Percentiles rank a stretch among this genome's conserved stretches.
Conservation (phyloP, 257 asterid species). For the Solanum virginianum region DNA sequence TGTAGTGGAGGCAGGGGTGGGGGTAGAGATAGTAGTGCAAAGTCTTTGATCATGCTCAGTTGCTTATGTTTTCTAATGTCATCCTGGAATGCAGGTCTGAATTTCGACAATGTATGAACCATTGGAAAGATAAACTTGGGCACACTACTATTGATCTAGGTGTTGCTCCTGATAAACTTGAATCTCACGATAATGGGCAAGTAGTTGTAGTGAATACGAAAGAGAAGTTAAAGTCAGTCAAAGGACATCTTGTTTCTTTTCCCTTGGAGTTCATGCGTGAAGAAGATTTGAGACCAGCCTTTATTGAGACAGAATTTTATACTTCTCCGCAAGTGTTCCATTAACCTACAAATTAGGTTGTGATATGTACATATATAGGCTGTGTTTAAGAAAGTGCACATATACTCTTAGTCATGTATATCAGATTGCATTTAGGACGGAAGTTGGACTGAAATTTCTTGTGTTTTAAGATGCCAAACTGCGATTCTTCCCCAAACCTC, state of each 20-base stretch:
- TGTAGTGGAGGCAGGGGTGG: not conserved
- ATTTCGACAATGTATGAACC: constrained; percentile 63
- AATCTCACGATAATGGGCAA: constrained; percentile 29
- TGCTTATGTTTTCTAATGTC: not conserved
- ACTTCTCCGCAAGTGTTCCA: constrained; percentile 79
- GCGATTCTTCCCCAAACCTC: not conserved
- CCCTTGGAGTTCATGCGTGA: constrained; percentile 85
- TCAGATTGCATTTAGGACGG: not conserved
- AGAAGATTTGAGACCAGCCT: constrained; percentile 77
- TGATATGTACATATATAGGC: not conserved
- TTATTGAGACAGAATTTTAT: constrained; percentile 87
- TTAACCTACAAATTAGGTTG: constrained; percentile 12
- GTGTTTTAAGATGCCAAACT: not conserved
- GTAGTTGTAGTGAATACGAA: constrained; percentile 21
- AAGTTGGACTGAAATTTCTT: not conserved
- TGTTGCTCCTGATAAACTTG: constrained; percentile 59
- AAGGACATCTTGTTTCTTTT: constrained; percentile 78
- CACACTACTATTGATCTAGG: constrained; percentile 91
- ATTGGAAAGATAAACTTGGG: constrained; percentile 64
- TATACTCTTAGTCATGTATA: not conserved
- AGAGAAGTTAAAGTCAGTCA: constrained; percentile 36
- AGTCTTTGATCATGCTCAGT: not conserved
- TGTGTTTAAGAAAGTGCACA: not conserved
- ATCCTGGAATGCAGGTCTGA: constrained; percentile 38
- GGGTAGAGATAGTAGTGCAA: not conserved